Evolutionary conservation across 1,284 basidiomycete species (phyloP).

Genomic region (Afroboletus lepidellus): DNA sequence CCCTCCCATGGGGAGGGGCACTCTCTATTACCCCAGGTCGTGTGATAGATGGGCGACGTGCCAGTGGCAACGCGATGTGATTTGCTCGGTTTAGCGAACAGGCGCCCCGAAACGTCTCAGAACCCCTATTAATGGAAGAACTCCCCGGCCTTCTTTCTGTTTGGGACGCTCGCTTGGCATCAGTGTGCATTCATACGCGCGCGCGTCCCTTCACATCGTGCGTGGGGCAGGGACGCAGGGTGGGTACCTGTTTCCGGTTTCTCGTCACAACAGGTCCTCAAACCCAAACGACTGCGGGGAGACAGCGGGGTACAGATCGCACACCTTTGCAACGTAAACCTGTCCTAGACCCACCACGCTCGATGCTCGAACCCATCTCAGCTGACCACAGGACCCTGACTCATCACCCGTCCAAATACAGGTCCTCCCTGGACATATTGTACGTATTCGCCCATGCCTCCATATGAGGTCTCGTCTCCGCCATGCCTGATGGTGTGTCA

Average conservation of each 20-base stretch:
- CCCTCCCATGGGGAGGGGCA: slow-evolving; percentile 18
- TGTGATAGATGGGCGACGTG: slow-evolving; percentile 20
- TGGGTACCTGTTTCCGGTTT: slow-evolving; percentile 1
- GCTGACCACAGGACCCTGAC: slow-evolving; percentile 12
- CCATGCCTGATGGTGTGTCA: slow-evolving; percentile 18
- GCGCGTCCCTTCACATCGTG: slow-evolving; percentile 13
- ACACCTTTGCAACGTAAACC: not conserved
- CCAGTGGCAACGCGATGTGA: slow-evolving; percentile 10
- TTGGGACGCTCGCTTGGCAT: slow-evolving; percentile 4
- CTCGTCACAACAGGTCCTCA: slow-evolving; percentile 7
- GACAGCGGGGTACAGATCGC: not conserved
- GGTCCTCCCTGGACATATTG: slow-evolving; percentile 8
- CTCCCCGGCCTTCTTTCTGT: slow-evolving; percentile 3
- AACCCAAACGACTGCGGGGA: slow-evolving; percentile 2
- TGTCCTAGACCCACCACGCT: slow-evolving; percentile 1
- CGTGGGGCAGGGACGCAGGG: slow-evolving; percentile 1
- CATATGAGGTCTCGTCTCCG: slow-evolving; percentile 18
- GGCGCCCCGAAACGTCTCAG: slow-evolving; percentile 2
- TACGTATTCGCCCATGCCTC: slow-evolving; percentile 28
- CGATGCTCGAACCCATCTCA: slow-evolving; percentile 5
- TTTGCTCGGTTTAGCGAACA: slow-evolving; percentile 7
- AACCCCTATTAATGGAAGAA: slow-evolving; percentile 9
- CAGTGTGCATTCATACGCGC: not conserved
- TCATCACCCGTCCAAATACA: slow-evolving; percentile 4
- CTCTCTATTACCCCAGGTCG: slow-evolving; percentile 32